phyloP scores from a whole-genome alignment of 805 yeast species.

The Clavispora santaluciae region DNA sequence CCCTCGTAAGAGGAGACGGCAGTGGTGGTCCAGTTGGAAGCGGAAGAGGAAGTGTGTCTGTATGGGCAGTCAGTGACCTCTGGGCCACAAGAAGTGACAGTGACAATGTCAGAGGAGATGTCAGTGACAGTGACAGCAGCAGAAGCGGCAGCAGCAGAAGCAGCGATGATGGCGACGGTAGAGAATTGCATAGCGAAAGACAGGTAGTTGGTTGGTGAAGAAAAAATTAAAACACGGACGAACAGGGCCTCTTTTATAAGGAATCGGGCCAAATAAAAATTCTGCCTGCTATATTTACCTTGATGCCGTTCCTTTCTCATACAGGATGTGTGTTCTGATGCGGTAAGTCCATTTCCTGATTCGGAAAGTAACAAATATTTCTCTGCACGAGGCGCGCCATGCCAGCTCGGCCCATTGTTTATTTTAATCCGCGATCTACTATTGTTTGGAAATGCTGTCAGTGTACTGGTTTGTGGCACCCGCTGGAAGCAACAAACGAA shows the following conservation, averaged over 20 bases:
- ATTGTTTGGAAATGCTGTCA: background rate
- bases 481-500: too few species aligned
- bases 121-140: constrained; percentile 17
- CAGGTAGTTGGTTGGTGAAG: constrained; percentile 23
- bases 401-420: background rate
- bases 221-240: constrained; percentile 9
- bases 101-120: constrained; percentile 16
- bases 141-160: constrained; percentile 15
- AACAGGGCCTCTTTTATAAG: constrained; percentile 8
- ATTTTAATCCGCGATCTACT: background rate
- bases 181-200: constrained; percentile 22
- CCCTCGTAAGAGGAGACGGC: constrained; percentile 17
- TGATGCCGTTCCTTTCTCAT: background rate
- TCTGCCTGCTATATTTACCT: background rate
- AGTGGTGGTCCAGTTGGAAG: constrained; percentile 16
- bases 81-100: constrained; percentile 19
- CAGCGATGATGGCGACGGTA: constrained; percentile 18
- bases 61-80: constrained; percentile 17
- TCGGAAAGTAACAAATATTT: background rate
- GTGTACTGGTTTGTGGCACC: too few species aligned
- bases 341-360: background rate
- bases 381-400: background rate
- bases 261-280: background rate
- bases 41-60: constrained; percentile 6
- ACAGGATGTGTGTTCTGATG: background rate